Evolutionary conservation across 257 asterid genomes (phyloP), one percentile per base, ranked within the genome.

Genomic region (Lavandula angustifolia): DNA sequence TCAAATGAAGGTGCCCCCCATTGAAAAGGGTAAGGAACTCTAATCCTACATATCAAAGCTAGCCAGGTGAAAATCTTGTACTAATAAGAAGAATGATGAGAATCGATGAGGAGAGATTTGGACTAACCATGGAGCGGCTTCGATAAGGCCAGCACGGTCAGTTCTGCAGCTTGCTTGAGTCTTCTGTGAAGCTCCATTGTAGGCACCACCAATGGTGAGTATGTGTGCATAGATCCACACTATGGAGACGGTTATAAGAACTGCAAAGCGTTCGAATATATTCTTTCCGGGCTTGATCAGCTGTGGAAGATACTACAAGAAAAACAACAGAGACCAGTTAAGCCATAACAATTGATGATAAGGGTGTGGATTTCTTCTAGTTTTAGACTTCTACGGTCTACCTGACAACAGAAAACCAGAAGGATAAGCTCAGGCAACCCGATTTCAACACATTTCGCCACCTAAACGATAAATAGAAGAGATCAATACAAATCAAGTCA

Each of bases 1-100:
- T 90, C 95, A 49, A 90, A 90, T 1, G 95, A 85, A 60, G 97
- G 97, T 3, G 97, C 80, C 56, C 95, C 97, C 96, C 97, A 90
- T 37, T 90, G 97, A 22, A 90, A 90, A n/a, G 97, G 97, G 73
- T 90, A 90, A 14, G 97, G 97, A 37, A 90, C 74, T 53, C 88
- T 79, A 74, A 90, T 84, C 97, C 27, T 22, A 22, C 27, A 22
- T 22, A 22, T 22, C 27, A 22, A 22, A 22, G 27, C 27, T 22
- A 0, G 27, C 27, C 2, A 22, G 1, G 27, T 22, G 27, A 22
- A 22, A 22, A 22, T 22, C 27, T 22, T 22, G 2, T 22, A 22
- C 2, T 22, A 22, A 22, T 22, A 22, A 22, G 27, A 22, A 22
- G 27, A 22, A 22, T 22, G 27, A 22, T 22, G 27, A 22, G 27